These are phyloP conservation scores for Plectosphaerella cucumerina DNA, from an alignment of 2,329 filamentous ascomycete species.

Conservation along the genomic window DNA sequence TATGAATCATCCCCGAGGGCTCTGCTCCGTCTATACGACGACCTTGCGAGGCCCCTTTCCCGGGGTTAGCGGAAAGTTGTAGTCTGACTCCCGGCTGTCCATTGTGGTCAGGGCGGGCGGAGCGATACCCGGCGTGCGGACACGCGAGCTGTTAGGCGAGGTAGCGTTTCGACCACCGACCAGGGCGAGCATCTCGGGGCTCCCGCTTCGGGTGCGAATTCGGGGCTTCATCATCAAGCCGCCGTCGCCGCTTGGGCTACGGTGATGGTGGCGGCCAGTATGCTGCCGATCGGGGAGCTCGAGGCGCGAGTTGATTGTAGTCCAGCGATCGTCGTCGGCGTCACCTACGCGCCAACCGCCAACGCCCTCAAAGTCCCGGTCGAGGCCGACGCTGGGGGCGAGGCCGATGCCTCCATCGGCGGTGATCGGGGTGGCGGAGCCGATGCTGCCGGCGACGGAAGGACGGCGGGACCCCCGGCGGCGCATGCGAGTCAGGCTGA, in stretches of 20 bases:
- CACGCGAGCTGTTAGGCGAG: constrained; percentile 43
- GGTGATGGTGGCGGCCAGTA: constrained; percentile 34
- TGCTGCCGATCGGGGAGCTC: constrained; percentile 41
- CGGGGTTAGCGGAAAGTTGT: constrained; percentile 28
- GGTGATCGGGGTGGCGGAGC: constrained; percentile 13
- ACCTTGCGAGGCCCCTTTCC: neutral
- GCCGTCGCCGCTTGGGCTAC: constrained; percentile 35
- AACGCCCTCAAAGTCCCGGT: constrained; percentile 55
- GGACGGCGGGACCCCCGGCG: constrained; percentile 2
- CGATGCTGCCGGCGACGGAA: constrained; percentile 3
- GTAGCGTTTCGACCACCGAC: constrained; percentile 11
- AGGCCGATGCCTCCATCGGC: constrained; percentile 32
- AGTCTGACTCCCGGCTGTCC: constrained; percentile 29
- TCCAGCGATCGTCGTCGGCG: constrained; percentile 37
- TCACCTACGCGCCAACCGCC: constrained; percentile 52
- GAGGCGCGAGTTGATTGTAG: constrained; percentile 47
- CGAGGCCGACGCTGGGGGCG: constrained; percentile 43
- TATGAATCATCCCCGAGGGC: neutral
- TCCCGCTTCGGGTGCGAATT: constrained; percentile 25
- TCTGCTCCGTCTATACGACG: neutral
- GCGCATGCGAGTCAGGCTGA: constrained; percentile 6
- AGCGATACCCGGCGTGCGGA: constrained; percentile 40
- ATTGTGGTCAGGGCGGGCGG: constrained; percentile 23
- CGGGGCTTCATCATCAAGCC: constrained; percentile 40
- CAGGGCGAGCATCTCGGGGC: constrained; percentile 24